Percentiles rank a stretch among this genome's conserved stretches.
phyloP scores from a whole-genome alignment of 1,284 basidiomycete species.

The Exsudoporus floridanus region DNA sequence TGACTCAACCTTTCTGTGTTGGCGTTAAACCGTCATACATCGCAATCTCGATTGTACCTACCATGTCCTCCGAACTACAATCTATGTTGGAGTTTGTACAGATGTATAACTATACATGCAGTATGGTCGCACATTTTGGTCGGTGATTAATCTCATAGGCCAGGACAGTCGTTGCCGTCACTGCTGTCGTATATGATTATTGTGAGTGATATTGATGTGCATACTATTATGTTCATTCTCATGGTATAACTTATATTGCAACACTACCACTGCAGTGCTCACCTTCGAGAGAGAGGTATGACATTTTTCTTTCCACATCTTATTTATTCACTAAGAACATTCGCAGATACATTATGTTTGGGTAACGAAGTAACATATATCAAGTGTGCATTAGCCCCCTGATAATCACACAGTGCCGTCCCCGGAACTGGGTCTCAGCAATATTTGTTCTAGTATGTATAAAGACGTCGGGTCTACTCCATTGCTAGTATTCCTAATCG shows the following conservation, averaged over 20 bases:
- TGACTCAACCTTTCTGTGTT: too few species aligned
- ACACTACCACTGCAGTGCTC: background rate
- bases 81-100: background rate
- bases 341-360: background rate
- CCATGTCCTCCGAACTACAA: constrained; percentile 1
- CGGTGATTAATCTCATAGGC: background rate
- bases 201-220: constrained; percentile 1
- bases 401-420: background rate
- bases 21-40: background rate
- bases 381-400: background rate
- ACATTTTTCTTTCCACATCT: background rate
- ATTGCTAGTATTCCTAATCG: background rate
- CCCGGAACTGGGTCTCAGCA: background rate
- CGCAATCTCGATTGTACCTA: background rate
- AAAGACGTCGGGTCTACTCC: too few species aligned
- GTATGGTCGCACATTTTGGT: background rate
- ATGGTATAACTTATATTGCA: too few species aligned
- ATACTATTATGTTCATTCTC: background rate
- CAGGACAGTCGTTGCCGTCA: background rate
- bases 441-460: background rate
- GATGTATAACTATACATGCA: background rate
- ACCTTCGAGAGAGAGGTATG: constrained; percentile 8
- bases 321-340: background rate
- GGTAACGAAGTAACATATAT: background rate
- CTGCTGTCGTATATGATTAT: constrained; percentile 15